Evolutionary conservation across 2,329 filamentous ascomycete genomes (phyloP).

Genomic region (Aspergillus puulaauensis): DNA sequence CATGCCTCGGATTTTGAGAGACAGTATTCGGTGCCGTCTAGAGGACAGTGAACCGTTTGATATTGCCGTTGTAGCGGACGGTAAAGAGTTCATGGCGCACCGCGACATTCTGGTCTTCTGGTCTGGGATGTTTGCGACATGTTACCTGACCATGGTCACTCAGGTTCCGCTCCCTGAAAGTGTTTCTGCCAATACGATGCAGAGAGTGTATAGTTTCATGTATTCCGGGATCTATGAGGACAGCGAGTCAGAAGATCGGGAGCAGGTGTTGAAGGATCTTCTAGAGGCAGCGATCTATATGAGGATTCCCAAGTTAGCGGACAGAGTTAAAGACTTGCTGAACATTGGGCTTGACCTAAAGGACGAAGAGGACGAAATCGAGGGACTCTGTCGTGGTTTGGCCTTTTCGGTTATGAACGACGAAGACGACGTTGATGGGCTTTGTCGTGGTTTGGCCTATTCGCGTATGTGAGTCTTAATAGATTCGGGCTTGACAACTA

Average conservation of each 20-base stretch:
- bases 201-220: not conserved
- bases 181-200: not conserved
- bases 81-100: not conserved
- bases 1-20: not conserved
- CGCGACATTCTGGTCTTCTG: not conserved
- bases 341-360: not conserved
- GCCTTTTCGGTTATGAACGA: no score
- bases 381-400: not conserved
- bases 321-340: not conserved
- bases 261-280: not conserved
- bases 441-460: no score
- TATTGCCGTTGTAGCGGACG: not conserved
- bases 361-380: not conserved
- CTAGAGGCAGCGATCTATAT: not conserved
- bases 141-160: not conserved
- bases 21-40: not conserved
- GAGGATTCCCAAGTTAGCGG: not conserved
- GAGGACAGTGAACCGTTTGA: not conserved
- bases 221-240: not conserved
- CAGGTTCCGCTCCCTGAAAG: not conserved
- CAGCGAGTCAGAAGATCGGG: not conserved
- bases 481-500: no score
- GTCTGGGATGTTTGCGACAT: not conserved
- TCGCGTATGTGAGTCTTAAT: no score
- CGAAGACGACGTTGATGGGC: no score